These are phyloP conservation scores for Clavariopsis aquatica DNA, from an alignment of 495 filamentous ascomycete genomes.

Conservation along the genomic window DNA sequence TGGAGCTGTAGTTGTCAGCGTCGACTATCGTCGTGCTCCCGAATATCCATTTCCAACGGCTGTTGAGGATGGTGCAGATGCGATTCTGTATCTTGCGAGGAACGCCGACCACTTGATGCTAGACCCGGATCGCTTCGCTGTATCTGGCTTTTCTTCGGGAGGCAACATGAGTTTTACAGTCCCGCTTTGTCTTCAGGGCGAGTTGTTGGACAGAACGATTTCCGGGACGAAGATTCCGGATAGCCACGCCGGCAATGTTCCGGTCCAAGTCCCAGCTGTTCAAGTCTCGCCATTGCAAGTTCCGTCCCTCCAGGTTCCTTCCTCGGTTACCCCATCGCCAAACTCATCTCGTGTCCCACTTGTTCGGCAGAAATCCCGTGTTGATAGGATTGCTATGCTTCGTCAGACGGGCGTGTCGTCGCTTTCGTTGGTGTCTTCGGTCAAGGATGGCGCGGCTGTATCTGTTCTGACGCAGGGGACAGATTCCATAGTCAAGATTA, in stretches of 20 bases:
- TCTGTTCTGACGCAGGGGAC: constrained; percentile 15
- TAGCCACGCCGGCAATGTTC: constrained; percentile 13
- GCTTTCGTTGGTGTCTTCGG: constrained; percentile 29
- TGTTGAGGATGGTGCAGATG: constrained; percentile 51
- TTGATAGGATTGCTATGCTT: constrained; percentile 33
- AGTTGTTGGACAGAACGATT: constrained; percentile 40
- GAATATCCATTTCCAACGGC: constrained; percentile 50
- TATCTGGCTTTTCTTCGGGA: constrained; percentile 85
- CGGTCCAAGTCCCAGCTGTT: background rate
- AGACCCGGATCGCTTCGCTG: constrained; percentile 63
- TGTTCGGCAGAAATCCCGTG: constrained; percentile 22
- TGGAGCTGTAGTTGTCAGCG: constrained; percentile 47
- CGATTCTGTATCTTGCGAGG: constrained; percentile 44
- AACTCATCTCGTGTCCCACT: constrained; percentile 28
- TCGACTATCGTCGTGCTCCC: constrained; percentile 49
- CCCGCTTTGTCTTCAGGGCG: constrained; percentile 63
- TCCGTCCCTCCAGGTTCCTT: background rate
- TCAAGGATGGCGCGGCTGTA: constrained; percentile 27
- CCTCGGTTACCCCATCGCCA: constrained; percentile 7
- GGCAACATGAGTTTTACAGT: constrained; percentile 84
- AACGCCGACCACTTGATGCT: constrained; percentile 53
- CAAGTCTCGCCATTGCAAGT: background rate
- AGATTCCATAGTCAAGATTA: constrained; percentile 50
- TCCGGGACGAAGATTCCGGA: constrained; percentile 16
- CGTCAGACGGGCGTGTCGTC: constrained; percentile 31